Base-by-base conservation (phyloP, 2,329 filamentous ascomycete species). In the Hypoxylon sp. region DNA sequence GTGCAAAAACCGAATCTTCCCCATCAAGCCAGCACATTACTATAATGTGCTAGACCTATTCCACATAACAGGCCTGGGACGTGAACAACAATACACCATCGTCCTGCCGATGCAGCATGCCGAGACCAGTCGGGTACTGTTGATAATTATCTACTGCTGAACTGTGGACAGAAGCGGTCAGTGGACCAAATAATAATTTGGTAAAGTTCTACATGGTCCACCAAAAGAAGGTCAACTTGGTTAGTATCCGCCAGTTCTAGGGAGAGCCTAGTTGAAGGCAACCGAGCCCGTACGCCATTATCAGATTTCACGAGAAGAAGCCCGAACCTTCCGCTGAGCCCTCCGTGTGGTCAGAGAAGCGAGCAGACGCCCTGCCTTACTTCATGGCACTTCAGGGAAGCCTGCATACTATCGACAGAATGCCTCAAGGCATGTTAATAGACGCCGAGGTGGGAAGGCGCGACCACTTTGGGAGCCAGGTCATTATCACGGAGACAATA, bases 31-130 rank as follows among this genome's bases (percentile, higher is more conserved):
- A 8, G 85, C 85, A 0, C 82, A 89, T 61, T 79, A 83, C 0
- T 93, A 89, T 71, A 88, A 85, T 59, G 87, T 93, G 0, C 81
- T 94, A 45, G 90, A 83, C n/a, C 89, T 84, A 75, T 94, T 92
- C 74, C 87, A 88, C 52, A 81, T 91, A 8, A 91, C 89, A 0
- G 81, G 90, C 52, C 81, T n/a, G n/a, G n/a, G n/a, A n/a, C n/a
- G n/a, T n/a, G n/a, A n/a, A n/a, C n/a, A n/a, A n/a, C n/a, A n/a
- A n/a, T n/a, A n/a, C n/a, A n/a, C n/a, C n/a, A n/a, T n/a, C n/a
- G n/a, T n/a, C n/a, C n/a, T n/a, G n/a, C n/a, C n/a, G n/a, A n/a
- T n/a, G n/a, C n/a, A n/a, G n/a, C n/a, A n/a, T n/a, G n/a, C n/a
- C n/a, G n/a, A n/a, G n/a, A n/a, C n/a, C n/a, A n/a, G n/a, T n/a